A percentile compares a stretch with the other conserved stretches of the same genome.
Conservation (phyloP, 208 protist species). For the Leishmania aethiopica region DNA sequence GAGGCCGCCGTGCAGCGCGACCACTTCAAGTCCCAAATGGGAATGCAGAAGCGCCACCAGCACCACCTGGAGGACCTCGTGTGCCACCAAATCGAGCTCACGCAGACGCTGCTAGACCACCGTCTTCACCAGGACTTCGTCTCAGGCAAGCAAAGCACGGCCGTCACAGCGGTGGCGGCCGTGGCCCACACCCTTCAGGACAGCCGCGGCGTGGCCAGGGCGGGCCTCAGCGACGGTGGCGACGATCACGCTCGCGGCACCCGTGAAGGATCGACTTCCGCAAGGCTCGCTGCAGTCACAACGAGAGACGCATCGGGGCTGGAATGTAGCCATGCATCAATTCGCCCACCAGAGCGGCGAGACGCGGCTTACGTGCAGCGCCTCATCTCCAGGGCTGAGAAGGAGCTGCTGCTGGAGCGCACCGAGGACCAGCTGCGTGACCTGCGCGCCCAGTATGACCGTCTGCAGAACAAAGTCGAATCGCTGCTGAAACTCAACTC, state of each 20-base stretch:
- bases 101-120: constrained; percentile 44
- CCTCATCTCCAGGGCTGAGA: constrained; percentile 67
- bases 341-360: constrained; percentile 24
- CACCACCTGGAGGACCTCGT: constrained; percentile 63
- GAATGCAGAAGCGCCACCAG: constrained; percentile 39
- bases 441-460: constrained; percentile 32
- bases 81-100: constrained; percentile 73
- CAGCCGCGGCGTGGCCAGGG: background rate
- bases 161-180: background rate
- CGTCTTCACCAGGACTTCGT: constrained; percentile 16
- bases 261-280: background rate
- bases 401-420: constrained; percentile 61
- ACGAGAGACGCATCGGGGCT: constrained; percentile 8
- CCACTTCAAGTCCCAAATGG: constrained; percentile 71
- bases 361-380: constrained; percentile 57
- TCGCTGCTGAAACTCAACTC: constrained; percentile 64
- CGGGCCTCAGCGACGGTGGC: background rate
- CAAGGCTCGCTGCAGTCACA: background rate
- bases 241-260: background rate
- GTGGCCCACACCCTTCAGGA: background rate
- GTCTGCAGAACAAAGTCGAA: constrained; percentile 41
- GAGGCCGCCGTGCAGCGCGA: constrained; percentile 79
- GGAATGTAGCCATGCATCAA: background rate
- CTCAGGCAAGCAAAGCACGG: constrained; percentile 8
- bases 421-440: constrained; percentile 52